These are phyloP conservation scores for Herpotrichia juniperi DNA, from an alignment of 2,329 filamentous ascomycete species.

Conservation along the genomic window DNA sequence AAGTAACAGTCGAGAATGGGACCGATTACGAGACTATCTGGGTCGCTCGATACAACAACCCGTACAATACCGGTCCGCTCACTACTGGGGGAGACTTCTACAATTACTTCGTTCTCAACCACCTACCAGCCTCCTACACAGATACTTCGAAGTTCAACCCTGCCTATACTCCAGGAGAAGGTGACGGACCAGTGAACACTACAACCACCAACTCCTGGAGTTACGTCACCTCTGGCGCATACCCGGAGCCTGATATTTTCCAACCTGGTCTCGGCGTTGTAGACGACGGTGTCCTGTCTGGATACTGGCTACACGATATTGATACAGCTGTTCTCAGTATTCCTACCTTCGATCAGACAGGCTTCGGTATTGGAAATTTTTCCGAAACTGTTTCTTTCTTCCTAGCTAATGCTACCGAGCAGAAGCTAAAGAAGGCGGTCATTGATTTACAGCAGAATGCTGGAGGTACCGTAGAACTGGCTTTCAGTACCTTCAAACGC, in stretches of 20 bases:
- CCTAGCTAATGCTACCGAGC: slow-evolving; percentile 49
- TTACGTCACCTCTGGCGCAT: slow-evolving; percentile 22
- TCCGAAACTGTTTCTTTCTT: slow-evolving; percentile 45
- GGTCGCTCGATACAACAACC: slow-evolving; percentile 29
- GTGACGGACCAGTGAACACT: neutral
- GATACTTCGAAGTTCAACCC: neutral
- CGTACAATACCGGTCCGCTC: slow-evolving; percentile 33
- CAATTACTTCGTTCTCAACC: slow-evolving; percentile 50
- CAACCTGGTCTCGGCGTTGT: slow-evolving; percentile 25
- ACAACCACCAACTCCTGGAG: slow-evolving; percentile 16
- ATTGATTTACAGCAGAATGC: slow-evolving; percentile 65
- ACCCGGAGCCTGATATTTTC: slow-evolving; percentile 23
- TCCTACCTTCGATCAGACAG: slow-evolving; percentile 40
- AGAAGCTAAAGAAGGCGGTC: slow-evolving; percentile 60
- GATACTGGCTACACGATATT: slow-evolving; percentile 49
- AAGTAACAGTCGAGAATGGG: slow-evolving; percentile 28
- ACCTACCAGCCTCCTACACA: slow-evolving; percentile 24
- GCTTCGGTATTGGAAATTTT: slow-evolving; percentile 7
- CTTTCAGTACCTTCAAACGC: slow-evolving; percentile 50
- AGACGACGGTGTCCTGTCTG: slow-evolving; percentile 38
- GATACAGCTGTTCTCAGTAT: slow-evolving; percentile 52
- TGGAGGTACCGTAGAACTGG: slow-evolving; percentile 52
- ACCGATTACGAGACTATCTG: slow-evolving; percentile 17
- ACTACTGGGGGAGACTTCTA: slow-evolving; percentile 52
- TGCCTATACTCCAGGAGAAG: neutral